These are phyloP conservation scores for Magnolia kwangsiensis DNA, from an alignment of 164 flowering plant species.

Conservation along the genomic window DNA sequence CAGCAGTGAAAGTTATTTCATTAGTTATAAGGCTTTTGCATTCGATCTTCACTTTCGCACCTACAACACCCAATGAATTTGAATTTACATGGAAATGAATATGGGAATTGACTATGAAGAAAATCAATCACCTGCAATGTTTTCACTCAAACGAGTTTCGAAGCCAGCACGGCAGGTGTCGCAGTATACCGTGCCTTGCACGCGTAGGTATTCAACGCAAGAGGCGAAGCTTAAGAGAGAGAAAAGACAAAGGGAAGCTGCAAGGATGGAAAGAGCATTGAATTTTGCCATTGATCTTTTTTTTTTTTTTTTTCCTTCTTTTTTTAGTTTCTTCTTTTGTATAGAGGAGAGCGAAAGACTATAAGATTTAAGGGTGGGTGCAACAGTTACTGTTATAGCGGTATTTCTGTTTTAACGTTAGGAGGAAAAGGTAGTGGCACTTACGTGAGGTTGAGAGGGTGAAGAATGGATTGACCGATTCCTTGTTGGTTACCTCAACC, in stretches of 20 bases:
- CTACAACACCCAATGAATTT: neutral
- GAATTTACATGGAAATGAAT: neutral
- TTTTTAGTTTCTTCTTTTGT: too few species aligned
- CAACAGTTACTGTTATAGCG: neutral
- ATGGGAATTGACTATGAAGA: neutral
- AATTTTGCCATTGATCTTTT: neutral
- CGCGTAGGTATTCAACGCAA: neutral
- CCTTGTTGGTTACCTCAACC: neutral
- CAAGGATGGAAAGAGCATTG: neutral
- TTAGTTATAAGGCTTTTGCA: slow-evolving; percentile 40
- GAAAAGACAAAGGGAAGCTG: neutral
- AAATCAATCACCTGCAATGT: slow-evolving; percentile 1
- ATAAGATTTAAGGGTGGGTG: neutral
- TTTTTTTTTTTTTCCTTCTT: neutral
- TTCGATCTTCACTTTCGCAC: slow-evolving; percentile 24
- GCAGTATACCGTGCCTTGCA: slow-evolving; percentile 13
- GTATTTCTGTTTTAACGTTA: too few species aligned
- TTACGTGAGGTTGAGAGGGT: neutral
- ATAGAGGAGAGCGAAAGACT: neutral
- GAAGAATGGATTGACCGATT: neutral
- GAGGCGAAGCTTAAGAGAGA: neutral
- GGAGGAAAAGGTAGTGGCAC: neutral
- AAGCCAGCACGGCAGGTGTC: slow-evolving; percentile 14
- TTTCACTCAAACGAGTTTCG: neutral
- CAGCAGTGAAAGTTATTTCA: slow-evolving; percentile 19